Conservation (phyloP, 352 stramenopile species). For the Globisporangium recalcitrans region DNA sequence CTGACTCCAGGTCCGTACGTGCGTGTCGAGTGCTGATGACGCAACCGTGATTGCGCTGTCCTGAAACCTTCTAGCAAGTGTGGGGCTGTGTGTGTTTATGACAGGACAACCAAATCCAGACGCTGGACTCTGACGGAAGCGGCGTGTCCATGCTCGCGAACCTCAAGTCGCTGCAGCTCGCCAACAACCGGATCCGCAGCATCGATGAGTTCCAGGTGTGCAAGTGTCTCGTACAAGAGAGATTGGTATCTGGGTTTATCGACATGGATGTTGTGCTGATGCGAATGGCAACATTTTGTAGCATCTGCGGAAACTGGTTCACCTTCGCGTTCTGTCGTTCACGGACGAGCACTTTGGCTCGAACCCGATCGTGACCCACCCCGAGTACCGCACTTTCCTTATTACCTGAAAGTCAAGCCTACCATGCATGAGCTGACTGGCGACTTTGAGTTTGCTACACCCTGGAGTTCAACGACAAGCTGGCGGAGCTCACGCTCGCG, state of each 20-base stretch:
- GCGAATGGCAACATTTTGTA: conserved; percentile 8
- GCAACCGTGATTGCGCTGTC: not conserved
- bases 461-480: conserved; percentile 61
- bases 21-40: not conserved
- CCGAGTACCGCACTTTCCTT: conserved; percentile 67
- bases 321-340: conserved; percentile 55
- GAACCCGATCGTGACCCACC: conserved; percentile 61
- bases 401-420: too few species aligned
- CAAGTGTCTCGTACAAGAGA: not conserved
- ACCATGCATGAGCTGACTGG: too few species aligned
- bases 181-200: conserved; percentile 67
- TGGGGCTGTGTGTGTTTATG: not conserved
- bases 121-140: conserved; percentile 23
- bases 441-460: too few species aligned
- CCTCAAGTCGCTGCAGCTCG: conserved; percentile 62
- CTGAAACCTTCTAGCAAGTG: not conserved
- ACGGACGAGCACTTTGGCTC: conserved; percentile 80
- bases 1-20: conserved; percentile 55
- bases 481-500: conserved; percentile 43
- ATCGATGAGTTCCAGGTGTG: conserved; percentile 58
- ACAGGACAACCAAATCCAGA: conserved; percentile 64
- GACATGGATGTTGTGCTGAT: not conserved
- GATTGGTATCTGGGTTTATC: not conserved
- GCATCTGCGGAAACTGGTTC: conserved; percentile 48
- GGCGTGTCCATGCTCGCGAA: conserved; percentile 63